Evolutionary conservation across 2,329 filamentous ascomycete species (phyloP), one percentile per base, ranked within the genome.

Genomic region (Scedosporium boydii): DNA sequence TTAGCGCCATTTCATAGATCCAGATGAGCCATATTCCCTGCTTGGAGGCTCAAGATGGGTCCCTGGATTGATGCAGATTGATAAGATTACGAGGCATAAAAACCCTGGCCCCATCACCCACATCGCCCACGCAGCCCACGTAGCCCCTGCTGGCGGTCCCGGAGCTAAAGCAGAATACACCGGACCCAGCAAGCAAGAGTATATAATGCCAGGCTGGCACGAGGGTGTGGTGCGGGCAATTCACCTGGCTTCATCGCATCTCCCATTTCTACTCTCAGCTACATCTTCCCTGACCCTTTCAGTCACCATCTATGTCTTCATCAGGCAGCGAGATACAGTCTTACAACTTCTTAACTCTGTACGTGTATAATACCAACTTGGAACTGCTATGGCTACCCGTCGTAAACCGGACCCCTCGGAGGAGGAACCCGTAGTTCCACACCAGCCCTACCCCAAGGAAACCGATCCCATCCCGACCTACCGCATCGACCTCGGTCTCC

Each of bases 401-500:
- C 23, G 55, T 4, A 29, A 57, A 18, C 55, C 55, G 14, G 23
- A 29, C 21, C 14, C 23, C 55, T 29, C 55, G 14, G 57, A 42
- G 34, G 18, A 34, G 57, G 34, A 58, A 18, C 57, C n/a, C 3
- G n/a, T 21, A 23, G 21, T 41, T 27, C 57, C 34, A 3, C 57
- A 27, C 12, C 55, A 29, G 29, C 9, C 18, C 12, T 57, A 57
- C 55, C 55, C 55, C 14, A 34, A 58, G 34, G 57, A 58, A 21
- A 41, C 29, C 27, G 57, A 58, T 34, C 58, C 58, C n/a, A 69
- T 71, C 6, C 69, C 69, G 0, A 67, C 59, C 21, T 72, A 71
- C 59, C 66, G 65, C 4, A 62, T 73, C n/a, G 65, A 73, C 58
- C 63, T 73, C 1, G 72, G 70, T 1, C 46, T 62, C 2, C 61